Conservation (phyloP, 495 filamentous ascomycete genomes). For the Aspergillus bridgeri region DNA sequence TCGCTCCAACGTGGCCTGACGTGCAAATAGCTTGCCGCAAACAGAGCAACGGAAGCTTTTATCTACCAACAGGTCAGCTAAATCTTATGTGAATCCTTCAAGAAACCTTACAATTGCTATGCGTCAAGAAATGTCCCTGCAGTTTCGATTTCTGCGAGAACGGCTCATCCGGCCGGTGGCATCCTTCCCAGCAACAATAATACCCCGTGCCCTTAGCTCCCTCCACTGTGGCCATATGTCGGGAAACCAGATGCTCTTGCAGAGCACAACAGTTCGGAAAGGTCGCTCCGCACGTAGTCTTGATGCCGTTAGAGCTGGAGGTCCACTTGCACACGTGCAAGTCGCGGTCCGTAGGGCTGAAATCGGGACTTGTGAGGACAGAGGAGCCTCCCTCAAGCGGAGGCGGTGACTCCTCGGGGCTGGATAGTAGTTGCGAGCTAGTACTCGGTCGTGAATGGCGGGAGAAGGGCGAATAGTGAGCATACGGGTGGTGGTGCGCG, state of each 20-base stretch:
- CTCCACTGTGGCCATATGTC: slow-evolving; percentile 40
- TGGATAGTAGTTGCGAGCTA: slow-evolving; percentile 41
- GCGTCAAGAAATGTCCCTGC: slow-evolving; percentile 48
- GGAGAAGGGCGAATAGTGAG: slow-evolving; percentile 41
- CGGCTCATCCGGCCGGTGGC: slow-evolving; percentile 43
- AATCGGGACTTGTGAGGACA: slow-evolving; percentile 39
- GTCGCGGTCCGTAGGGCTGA: slow-evolving; percentile 31
- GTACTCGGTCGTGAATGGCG: slow-evolving; percentile 42
- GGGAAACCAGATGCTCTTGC: slow-evolving; percentile 41
- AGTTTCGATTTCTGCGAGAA: slow-evolving; percentile 51
- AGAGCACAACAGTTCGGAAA: slow-evolving; percentile 37
- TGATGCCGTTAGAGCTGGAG: slow-evolving; percentile 26
- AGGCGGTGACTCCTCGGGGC: slow-evolving; percentile 42
- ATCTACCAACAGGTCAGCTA: slow-evolving; percentile 23
- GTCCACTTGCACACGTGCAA: slow-evolving; percentile 41
- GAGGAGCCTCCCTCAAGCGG: slow-evolving; percentile 41
- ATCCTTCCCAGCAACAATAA: slow-evolving; percentile 48
- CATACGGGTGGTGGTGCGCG: slow-evolving; percentile 25
- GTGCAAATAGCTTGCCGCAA: slow-evolving; percentile 46
- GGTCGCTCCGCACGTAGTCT: slow-evolving; percentile 31
- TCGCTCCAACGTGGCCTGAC: slow-evolving; percentile 45
- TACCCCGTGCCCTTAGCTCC: slow-evolving; percentile 47
- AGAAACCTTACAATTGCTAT: slow-evolving; percentile 42
- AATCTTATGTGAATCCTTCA: background rate
- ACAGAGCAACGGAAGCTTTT: slow-evolving; percentile 46